Conservation (phyloP, 495 filamentous ascomycete species). For the Collariella sp. region DNA sequence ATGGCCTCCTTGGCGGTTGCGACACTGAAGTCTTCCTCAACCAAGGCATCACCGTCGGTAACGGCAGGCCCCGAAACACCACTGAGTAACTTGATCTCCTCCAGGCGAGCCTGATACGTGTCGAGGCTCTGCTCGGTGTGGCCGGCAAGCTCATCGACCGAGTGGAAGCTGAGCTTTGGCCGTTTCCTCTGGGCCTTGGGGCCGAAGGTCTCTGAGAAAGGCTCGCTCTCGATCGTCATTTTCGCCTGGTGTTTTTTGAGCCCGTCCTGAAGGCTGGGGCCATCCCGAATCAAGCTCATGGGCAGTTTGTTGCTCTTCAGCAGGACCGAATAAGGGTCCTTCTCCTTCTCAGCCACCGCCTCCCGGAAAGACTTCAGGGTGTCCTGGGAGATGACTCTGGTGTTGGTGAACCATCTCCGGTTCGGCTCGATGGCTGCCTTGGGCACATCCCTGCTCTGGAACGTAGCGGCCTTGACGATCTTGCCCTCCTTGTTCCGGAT, state of each 20-base stretch:
- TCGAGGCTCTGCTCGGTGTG: slow-evolving; percentile 70
- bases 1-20: slow-evolving; percentile 75
- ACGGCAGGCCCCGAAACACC: slow-evolving; percentile 55
- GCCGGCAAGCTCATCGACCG: slow-evolving; percentile 71
- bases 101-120: slow-evolving; percentile 64
- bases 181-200: slow-evolving; percentile 88
- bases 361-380: slow-evolving; percentile 72
- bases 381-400: slow-evolving; percentile 54
- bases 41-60: slow-evolving; percentile 37
- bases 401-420: slow-evolving; percentile 62
- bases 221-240: slow-evolving; percentile 79
- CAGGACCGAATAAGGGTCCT: slow-evolving; percentile 83
- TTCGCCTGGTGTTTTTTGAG: slow-evolving; percentile 90
- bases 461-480: slow-evolving; percentile 73
- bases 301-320: slow-evolving; percentile 79
- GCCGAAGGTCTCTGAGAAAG: slow-evolving; percentile 85
- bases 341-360: slow-evolving; percentile 80
- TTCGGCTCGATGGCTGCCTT: slow-evolving; percentile 86
- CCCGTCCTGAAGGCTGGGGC: slow-evolving; percentile 56
- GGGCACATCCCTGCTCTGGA: slow-evolving; percentile 65
- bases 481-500: slow-evolving; percentile 64
- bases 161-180: slow-evolving; percentile 75
- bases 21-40: slow-evolving; percentile 44
- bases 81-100: slow-evolving; percentile 61
- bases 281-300: slow-evolving; percentile 33